phyloP scores from a whole-genome alignment of 176 grass and related monocot species.

The Zizania latifolia region DNA sequence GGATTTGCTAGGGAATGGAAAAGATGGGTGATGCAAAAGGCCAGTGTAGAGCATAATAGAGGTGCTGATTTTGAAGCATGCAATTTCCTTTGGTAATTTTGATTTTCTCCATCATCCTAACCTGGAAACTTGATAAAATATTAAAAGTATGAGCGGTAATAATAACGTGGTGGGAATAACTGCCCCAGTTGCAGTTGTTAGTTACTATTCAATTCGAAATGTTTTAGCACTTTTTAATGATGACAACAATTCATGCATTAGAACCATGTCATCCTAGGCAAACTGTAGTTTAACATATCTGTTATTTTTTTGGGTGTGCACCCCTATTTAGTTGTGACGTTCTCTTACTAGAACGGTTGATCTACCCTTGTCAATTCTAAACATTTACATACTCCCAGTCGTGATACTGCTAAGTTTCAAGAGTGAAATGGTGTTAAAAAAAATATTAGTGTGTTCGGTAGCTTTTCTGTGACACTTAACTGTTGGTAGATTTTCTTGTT shows the following conservation, averaged over 20 bases:
- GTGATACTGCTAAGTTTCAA: background rate
- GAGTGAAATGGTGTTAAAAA: background rate
- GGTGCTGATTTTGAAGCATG: conserved; percentile 40
- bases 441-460: too few species aligned
- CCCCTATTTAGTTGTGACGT: background rate
- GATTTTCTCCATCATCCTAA: conserved; percentile 1
- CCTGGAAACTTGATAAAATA: background rate
- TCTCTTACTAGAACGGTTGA: background rate
- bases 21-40: conserved; percentile 70
- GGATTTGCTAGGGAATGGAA: conserved; percentile 67
- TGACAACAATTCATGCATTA: background rate
- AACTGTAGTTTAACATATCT: background rate
- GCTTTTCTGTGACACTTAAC: too few species aligned
- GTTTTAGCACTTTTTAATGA: background rate
- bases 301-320: background rate
- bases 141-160: background rate
- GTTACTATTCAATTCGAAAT: background rate
- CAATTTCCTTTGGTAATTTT: conserved; percentile 28
- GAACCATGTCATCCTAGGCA: background rate
- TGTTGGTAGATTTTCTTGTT: too few species aligned
- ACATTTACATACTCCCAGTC: background rate
- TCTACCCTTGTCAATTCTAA: background rate
- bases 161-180: background rate
- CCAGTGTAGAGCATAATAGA: conserved; percentile 32
- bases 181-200: background rate